phyloP scores from a whole-genome alignment of 2,329 filamentous ascomycete species.

The Exophiala phaeomuriformis region DNA sequence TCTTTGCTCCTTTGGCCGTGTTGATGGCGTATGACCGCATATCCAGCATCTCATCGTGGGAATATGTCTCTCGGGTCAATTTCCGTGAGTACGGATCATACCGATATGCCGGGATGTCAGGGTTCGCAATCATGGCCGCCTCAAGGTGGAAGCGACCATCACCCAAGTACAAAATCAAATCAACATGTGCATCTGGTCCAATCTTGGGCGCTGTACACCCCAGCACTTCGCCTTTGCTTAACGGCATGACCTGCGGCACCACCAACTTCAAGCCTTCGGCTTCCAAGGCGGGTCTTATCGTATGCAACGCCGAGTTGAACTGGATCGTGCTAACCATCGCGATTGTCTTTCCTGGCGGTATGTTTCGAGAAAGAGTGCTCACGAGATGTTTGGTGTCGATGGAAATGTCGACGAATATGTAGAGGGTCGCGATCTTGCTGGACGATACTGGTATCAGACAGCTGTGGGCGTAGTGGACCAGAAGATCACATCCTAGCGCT shows the following conservation, averaged over 20 bases:
- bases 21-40: constrained; percentile 70
- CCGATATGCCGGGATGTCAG: constrained; percentile 77
- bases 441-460: constrained; percentile 94
- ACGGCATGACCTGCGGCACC: constrained; percentile 83
- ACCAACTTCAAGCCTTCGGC: constrained; percentile 76
- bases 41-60: constrained; percentile 81
- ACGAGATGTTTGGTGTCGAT: constrained; percentile 87
- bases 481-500: constrained; percentile 83
- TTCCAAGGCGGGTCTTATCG: constrained; percentile 68
- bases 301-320: constrained; percentile 95
- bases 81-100: constrained; percentile 95
- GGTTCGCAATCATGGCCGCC: constrained; percentile 98
- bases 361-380: constrained; percentile 81
- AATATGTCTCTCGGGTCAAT: constrained; percentile 84
- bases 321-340: constrained; percentile 96
- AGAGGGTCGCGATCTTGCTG: constrained; percentile 92
- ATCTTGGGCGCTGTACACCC: constrained; percentile 89
- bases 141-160: constrained; percentile 95
- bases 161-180: constrained; percentile 79
- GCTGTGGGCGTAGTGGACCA: constrained; percentile 95
- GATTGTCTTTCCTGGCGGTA: constrained; percentile 73
- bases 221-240: constrained; percentile 91
- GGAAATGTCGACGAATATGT: constrained; percentile 96
- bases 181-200: constrained; percentile 50
- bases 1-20: constrained; percentile 66